Base-by-base conservation (phyloP, 2,329 filamentous ascomycete genomes). In the Neopestalotiopsis sp. region DNA sequence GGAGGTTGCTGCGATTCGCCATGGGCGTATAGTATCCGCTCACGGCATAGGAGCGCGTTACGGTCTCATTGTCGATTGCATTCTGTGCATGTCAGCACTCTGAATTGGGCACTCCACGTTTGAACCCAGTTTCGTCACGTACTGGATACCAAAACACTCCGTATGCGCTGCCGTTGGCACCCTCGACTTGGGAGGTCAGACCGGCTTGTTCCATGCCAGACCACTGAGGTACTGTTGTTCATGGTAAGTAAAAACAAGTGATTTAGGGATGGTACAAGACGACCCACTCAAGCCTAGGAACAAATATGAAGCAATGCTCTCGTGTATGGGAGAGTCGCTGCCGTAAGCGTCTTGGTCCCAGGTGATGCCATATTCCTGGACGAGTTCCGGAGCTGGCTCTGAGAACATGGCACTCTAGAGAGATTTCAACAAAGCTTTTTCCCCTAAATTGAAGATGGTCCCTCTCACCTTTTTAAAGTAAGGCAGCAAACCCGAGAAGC, bases 31-130 rank as follows among this genome's bases (percentile, higher is more conserved):
- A 65, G 5, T 65, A 65, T n/a, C 42, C 40, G 28, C 24, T 65
- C 20, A 65, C 62, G 5, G 62, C 62, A 28, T 65, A 65, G 5
- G 62, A 65, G 7, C 62, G 62, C 7, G 62, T 65, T 3, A 65
- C 42, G 5, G 62, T 52, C 3, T 20, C n/a, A 12, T 65, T 52
- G 5, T 34, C 62, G 9, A 65, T 30, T 10, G 62, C 62, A 5
- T 65, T 65, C 62, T 65, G n/a, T 4, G 10, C 1, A 20, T 24
- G 38, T 65, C 24, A 65, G 24, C 40, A 28, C 9, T 14, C 24
- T 4, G 24, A 28, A 38, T 49, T 28, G 17, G 13, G 17, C 14
- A n/a, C 17, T 20, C 7, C 4, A 45, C 5, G 30, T 13, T 40
- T 34, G 13, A 5, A 24, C 38, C 14, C 49, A 56, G 10, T 56